Percentiles rank a stretch among this genome's conserved stretches.
phyloP scores from a whole-genome alignment of 768 basidiomycete genomes.

The Calocybe cyanea region DNA sequence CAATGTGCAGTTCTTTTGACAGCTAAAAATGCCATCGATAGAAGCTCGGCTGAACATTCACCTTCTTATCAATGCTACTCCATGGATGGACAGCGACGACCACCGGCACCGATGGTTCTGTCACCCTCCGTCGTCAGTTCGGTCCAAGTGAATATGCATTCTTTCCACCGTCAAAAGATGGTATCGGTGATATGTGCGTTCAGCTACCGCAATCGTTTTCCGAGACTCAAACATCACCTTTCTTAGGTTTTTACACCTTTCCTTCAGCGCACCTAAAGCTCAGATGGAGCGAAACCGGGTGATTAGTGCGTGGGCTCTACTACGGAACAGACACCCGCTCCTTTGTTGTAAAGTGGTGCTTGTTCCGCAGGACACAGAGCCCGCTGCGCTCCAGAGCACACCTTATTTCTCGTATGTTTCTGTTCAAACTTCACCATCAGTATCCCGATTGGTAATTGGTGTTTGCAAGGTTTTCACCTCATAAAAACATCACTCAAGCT shows the following conservation, averaged over 20 bases:
- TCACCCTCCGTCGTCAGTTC: conserved; percentile 18
- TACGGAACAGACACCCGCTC: conserved; percentile 54
- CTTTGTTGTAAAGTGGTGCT: conserved; percentile 41
- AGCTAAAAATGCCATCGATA: too few relatives aligned
- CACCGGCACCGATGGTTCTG: too few relatives aligned
- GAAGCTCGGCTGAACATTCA: too few relatives aligned
- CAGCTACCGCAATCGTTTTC: conserved; percentile 1
- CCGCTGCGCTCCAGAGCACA: conserved; percentile 28
- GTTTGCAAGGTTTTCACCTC: conserved; percentile 36
- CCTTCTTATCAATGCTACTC: too few relatives aligned
- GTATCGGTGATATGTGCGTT: conserved; percentile 31
- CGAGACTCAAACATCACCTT: neutral
- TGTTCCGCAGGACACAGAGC: conserved; percentile 21
- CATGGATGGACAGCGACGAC: too few relatives aligned
- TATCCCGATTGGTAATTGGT: neutral
- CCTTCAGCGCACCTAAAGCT: conserved; percentile 22
- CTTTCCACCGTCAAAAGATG: conserved; percentile 26
- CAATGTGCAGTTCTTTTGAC: too few relatives aligned
- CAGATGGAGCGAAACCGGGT: conserved; percentile 32
- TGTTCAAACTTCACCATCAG: neutral
- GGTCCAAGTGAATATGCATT: conserved; percentile 29
- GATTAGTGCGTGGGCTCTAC: conserved; percentile 50
- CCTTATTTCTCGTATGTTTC: conserved; percentile 48
- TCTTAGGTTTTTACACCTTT: conserved; percentile 28
- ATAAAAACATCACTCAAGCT: conserved; percentile 31